phyloP scores from a whole-genome alignment of 2,329 filamentous ascomycete genomes.

The Mariannaea sp. region DNA sequence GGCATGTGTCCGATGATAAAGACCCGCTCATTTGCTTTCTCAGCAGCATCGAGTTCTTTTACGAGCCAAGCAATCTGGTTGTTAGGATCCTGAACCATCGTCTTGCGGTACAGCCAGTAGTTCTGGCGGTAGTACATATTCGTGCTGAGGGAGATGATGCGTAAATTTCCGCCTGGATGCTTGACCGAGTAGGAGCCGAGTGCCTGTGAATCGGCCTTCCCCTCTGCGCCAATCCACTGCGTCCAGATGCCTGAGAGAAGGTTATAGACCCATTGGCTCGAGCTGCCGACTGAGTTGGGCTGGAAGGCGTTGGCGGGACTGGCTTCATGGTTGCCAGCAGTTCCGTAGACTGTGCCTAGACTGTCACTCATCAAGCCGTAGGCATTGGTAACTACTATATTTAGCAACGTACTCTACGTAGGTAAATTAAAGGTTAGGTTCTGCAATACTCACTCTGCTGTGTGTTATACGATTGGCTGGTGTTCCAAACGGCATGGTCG shows the following conservation, averaged over 20 bases:
- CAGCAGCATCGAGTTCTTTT: slow-evolving; percentile 56
- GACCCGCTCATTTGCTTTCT: slow-evolving; percentile 56
- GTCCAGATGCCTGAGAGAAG: slow-evolving; percentile 53
- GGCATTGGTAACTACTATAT: slow-evolving; percentile 47
- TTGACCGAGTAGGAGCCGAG: slow-evolving; percentile 57
- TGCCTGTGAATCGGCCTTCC: slow-evolving; percentile 40
- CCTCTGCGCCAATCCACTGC: slow-evolving; percentile 50
- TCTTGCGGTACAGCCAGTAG: slow-evolving; percentile 58
- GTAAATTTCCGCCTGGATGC: slow-evolving; percentile 52
- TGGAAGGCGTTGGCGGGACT: slow-evolving; percentile 58
- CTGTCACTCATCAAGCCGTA: slow-evolving; percentile 52
- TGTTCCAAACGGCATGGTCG: slow-evolving; percentile 57
- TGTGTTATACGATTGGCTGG: slow-evolving; percentile 42
- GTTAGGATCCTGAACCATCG: slow-evolving; percentile 56
- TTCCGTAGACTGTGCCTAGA: slow-evolving; percentile 54
- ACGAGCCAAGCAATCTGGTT: slow-evolving; percentile 60
- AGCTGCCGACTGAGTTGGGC: slow-evolving; percentile 44
- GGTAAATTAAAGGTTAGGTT: neutral
- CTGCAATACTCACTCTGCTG: slow-evolving; percentile 36
- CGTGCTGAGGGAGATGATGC: slow-evolving; percentile 64
- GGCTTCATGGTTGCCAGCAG: slow-evolving; percentile 62
- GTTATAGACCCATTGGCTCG: slow-evolving; percentile 59
- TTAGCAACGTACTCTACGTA: neutral
- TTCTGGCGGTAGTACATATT: slow-evolving; percentile 65
- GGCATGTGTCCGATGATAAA: slow-evolving; percentile 65